These are phyloP conservation scores for Lentinula detonsa DNA, from an alignment of 768 basidiomycete genomes.

Conservation along the genomic window DNA sequence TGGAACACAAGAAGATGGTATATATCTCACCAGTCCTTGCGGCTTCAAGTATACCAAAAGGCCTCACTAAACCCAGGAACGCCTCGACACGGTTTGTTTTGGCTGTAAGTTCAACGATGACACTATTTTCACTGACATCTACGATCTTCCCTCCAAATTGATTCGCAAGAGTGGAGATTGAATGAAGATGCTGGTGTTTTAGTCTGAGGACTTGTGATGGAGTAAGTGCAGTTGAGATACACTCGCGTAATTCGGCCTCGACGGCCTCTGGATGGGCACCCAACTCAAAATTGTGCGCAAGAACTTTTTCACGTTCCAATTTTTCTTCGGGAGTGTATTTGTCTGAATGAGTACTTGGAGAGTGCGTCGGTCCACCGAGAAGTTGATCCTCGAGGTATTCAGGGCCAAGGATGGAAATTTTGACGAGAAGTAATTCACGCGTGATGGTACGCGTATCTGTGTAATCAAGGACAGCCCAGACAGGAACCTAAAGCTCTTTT, in stretches of 20 bases:
- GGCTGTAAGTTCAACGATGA: constrained; percentile 92
- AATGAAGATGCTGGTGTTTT: constrained; percentile 85
- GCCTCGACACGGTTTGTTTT: constrained; percentile 91
- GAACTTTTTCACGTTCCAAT: constrained; percentile 60
- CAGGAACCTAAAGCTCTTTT: constrained; percentile 67
- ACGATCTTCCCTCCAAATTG: constrained; percentile 94
- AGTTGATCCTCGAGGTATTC: constrained; percentile 95
- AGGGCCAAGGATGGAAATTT: constrained; percentile 94
- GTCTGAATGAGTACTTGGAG: constrained; percentile 44
- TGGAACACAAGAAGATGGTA: not conserved
- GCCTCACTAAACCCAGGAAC: constrained; percentile 85
- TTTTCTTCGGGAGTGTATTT: constrained; percentile 30
- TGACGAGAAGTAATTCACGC: constrained; percentile 91
- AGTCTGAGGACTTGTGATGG: constrained; percentile 83
- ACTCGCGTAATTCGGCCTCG: constrained; percentile 14
- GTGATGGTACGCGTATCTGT: constrained; percentile 88
- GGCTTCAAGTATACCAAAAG: constrained; percentile 93
- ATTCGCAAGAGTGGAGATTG: constrained; percentile 74
- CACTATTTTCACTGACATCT: constrained; percentile 90
- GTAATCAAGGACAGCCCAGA: constrained; percentile 99
- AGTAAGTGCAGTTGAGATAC: constrained; percentile 39
- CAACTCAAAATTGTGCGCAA: constrained; percentile 78
- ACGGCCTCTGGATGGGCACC: constrained; percentile 31
- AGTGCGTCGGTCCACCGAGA: constrained; percentile 77
- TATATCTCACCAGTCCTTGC: constrained; percentile 74